Evolutionary conservation across 345 rosid species (phyloP).

Genomic region (Murraya paniculata): DNA sequence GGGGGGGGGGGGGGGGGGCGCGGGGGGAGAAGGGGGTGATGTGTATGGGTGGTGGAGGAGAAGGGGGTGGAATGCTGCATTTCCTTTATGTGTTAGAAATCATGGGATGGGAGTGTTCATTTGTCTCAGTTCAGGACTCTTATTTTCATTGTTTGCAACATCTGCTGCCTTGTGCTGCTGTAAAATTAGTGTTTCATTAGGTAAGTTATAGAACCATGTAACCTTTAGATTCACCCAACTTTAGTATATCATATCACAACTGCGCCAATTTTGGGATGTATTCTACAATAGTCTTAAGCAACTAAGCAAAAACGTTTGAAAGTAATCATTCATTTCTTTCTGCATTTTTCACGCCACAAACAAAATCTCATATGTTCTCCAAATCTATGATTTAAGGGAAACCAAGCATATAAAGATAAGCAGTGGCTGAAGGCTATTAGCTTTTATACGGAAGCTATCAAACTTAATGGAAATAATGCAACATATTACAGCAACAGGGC

Average conservation of each 20-base stretch:
- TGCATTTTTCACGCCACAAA: background rate
- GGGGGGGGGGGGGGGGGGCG: too few relatives aligned
- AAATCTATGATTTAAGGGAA: slow-evolving; percentile 57
- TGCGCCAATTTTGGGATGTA: background rate
- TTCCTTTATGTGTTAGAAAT: background rate
- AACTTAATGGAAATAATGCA: slow-evolving; percentile 68
- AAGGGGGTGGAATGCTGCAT: background rate
- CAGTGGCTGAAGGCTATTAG: slow-evolving; percentile 84
- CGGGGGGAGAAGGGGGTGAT: background rate
- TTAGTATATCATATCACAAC: background rate
- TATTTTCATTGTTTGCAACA: background rate
- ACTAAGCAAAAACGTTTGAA: background rate
- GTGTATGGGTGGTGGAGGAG: too few relatives aligned
- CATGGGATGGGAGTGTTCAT: background rate
- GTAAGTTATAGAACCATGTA: background rate
- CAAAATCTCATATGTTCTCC: slow-evolving; percentile 2
- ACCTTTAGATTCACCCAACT: background rate
- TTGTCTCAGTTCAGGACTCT: background rate
- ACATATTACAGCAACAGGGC: slow-evolving; percentile 95
- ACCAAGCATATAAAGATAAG: slow-evolving; percentile 87
- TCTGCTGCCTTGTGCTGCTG: background rate
- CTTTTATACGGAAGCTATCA: slow-evolving; percentile 87
- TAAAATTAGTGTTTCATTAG: background rate
- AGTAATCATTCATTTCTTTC: background rate
- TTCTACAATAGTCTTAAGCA: background rate